Evolutionary conservation across 1,284 basidiomycete genomes (phyloP), one percentile per base, ranked within the genome.

Genomic region (Abortiporus biennis): DNA sequence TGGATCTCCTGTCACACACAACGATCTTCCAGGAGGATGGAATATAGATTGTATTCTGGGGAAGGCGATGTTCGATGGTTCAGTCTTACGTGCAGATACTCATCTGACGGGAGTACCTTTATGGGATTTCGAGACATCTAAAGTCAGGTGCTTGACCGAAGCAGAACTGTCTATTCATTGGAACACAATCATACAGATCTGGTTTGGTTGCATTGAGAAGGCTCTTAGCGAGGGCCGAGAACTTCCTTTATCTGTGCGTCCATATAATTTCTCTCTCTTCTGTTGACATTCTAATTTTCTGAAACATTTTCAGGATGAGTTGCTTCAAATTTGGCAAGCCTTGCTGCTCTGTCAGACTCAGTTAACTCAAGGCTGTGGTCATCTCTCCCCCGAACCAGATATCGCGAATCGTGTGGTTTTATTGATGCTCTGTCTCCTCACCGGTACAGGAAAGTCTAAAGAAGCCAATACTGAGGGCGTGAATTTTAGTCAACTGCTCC

Each of bases 291-390:
- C 16, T 38, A n/a, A 6, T n/a, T 25, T 17, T 6, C 13, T 27
- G 5, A 24, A 25, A 9, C 37, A 13, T 21, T 27, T 27, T 16
- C 23, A 40, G 38, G 19, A n/a, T 24, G 38, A 40, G 13, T 15
- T 40, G 15, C 9, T 32, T 13, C 17, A n/a, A 9, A 20, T 32
- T 5, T 40, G 38, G 38, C 38, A 40, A 12, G 38, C 22, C 3
- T 21, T 40, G 6, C 29, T 40, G 6, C 24, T 40, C 9, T 8
- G n/a, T 4, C 25, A 40, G 11, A 31, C 38, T 17, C 23, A 40
- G 12, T 17, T 40, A 9, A 40, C 38, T 4, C 38, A 40, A 27
- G 4, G 16, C n/a, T 4, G 21, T 30, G 25, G 24, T 17, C 38
- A 40, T 29, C 29, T 40, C 6, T 6, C 29, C 16, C 22, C 23